These are phyloP conservation scores for Podaxis pistillaris DNA, from an alignment of 768 basidiomycete species.

Conservation along the genomic window DNA sequence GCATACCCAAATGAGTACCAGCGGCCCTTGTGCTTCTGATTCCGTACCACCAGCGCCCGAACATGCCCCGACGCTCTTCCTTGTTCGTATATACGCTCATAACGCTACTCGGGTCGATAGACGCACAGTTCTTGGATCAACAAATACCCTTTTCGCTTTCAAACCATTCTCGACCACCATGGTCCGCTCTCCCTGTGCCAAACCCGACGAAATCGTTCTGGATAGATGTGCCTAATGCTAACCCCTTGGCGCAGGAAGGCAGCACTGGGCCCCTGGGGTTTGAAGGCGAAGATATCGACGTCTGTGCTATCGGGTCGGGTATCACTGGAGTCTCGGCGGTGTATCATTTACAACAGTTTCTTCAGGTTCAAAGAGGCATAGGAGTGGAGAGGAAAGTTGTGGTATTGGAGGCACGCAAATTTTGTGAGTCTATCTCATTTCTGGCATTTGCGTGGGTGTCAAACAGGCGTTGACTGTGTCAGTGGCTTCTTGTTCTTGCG, in stretches of 20 bases:
- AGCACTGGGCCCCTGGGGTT: constrained; percentile 51
- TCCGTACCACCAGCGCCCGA: background rate
- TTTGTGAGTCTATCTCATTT: constrained; percentile 54
- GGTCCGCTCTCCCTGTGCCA: constrained; percentile 43
- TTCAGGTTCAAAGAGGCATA: constrained; percentile 7
- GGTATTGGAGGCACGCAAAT: constrained; percentile 81
- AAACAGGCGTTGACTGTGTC: background rate
- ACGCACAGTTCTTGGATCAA: background rate
- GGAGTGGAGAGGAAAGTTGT: constrained; percentile 42
- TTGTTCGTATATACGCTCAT: background rate
- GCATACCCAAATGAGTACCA: too few relatives aligned
- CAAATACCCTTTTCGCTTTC: background rate
- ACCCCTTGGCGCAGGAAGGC: constrained; percentile 66
- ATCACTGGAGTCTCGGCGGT: constrained; percentile 76
- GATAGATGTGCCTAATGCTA: constrained; percentile 57
- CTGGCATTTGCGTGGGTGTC: background rate
- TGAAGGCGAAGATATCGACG: constrained; percentile 54
- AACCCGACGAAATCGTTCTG: constrained; percentile 77
- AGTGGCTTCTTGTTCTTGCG: background rate
- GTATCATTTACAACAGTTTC: constrained; percentile 53
- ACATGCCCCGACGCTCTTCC: background rate
- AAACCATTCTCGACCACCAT: background rate
- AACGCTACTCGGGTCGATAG: background rate
- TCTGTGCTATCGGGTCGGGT: constrained; percentile 79
- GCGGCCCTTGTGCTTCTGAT: too few relatives aligned